A percentile compares a stretch with the other conserved stretches of the same genome.
These are phyloP conservation scores for Byssothecium circinans DNA, from an alignment of 2,329 filamentous ascomycete species.

Conservation along the genomic window DNA sequence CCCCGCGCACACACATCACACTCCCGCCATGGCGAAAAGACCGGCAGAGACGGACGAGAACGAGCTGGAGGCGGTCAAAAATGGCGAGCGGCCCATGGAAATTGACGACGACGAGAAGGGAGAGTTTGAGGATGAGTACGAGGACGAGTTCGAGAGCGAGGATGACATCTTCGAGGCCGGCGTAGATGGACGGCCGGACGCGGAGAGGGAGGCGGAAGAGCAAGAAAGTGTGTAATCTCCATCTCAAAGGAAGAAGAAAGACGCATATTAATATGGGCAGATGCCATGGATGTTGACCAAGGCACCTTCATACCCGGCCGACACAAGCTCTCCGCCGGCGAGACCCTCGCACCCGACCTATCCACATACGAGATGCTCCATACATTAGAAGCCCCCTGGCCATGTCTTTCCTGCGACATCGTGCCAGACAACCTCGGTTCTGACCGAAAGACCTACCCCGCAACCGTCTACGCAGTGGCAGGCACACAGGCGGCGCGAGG, in stretches of 20 bases:
- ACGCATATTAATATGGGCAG: conserved; percentile 35
- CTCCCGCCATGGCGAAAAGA: conserved; percentile 60
- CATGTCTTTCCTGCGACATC: conserved; percentile 94
- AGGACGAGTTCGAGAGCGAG: conserved; percentile 86
- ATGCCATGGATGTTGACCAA: conserved; percentile 90
- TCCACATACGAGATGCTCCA: conserved; percentile 99
- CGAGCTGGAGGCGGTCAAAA: conserved; percentile 59
- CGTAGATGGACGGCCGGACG: conserved; percentile 88
- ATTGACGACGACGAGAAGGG: conserved; percentile 55
- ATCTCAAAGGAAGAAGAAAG: neutral
- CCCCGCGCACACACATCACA: too few relatives aligned
- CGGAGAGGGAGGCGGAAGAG: conserved; percentile 89
- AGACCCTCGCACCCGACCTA: conserved; percentile 86
- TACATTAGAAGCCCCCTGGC: conserved; percentile 91
- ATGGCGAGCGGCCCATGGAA: conserved; percentile 60
- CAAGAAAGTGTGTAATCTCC: conserved; percentile 62
- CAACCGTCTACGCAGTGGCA: conserved; percentile 90
- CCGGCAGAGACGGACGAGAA: conserved; percentile 56
- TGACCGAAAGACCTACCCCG: conserved; percentile 88
- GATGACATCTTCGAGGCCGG: conserved; percentile 94
- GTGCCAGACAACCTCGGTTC: conserved; percentile 83
- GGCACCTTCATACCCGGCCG: conserved; percentile 95
- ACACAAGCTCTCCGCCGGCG: conserved; percentile 85
- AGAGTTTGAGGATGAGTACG: conserved; percentile 94
- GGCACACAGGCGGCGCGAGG: conserved; percentile 86